Evolutionary conservation across 75 land plant genomes (phyloP).

Genomic region (Picea glauca): DNA sequence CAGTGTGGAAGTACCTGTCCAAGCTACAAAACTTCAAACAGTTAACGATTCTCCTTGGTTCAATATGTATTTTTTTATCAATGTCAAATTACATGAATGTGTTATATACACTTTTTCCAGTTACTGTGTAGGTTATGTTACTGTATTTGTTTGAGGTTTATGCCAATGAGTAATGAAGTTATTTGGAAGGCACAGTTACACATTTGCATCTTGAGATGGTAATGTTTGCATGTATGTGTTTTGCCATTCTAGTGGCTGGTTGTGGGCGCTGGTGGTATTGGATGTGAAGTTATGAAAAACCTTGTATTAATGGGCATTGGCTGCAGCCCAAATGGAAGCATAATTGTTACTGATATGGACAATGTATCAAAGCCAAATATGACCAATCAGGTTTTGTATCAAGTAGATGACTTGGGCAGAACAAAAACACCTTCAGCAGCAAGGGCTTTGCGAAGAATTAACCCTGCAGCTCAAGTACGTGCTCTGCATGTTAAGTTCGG

Average conservation of each 20-base stretch:
- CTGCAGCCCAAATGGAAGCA: slow-evolving; percentile 46
- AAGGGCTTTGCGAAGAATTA: slow-evolving; percentile 47
- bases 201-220: not conserved
- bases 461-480: slow-evolving; percentile 48
- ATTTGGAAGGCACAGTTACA: not conserved
- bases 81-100: too few relatives aligned
- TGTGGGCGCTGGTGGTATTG: slow-evolving; percentile 56
- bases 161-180: not conserved
- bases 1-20: too few relatives aligned
- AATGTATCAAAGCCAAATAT: slow-evolving; percentile 42
- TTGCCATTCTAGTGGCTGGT: slow-evolving; percentile 48
- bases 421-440: slow-evolving; percentile 45
- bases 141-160: not conserved
- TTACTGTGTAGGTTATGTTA: not conserved
- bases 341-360: slow-evolving; percentile 56
- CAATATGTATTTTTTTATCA: too few relatives aligned
- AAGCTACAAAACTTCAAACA: not conserved
- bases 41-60: not conserved
- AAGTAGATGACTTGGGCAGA: slow-evolving; percentile 38
- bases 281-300: slow-evolving; percentile 52
- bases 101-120: too few relatives aligned
- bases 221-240: not conserved
- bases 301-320: slow-evolving; percentile 53
- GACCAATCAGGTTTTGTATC: slow-evolving; percentile 38
- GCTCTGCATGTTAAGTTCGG: slow-evolving; percentile 50